Evolutionary conservation across 257 asterid genomes (phyloP), one percentile per base, ranked within the genome.

Genomic region (Petunia axillaris): DNA sequence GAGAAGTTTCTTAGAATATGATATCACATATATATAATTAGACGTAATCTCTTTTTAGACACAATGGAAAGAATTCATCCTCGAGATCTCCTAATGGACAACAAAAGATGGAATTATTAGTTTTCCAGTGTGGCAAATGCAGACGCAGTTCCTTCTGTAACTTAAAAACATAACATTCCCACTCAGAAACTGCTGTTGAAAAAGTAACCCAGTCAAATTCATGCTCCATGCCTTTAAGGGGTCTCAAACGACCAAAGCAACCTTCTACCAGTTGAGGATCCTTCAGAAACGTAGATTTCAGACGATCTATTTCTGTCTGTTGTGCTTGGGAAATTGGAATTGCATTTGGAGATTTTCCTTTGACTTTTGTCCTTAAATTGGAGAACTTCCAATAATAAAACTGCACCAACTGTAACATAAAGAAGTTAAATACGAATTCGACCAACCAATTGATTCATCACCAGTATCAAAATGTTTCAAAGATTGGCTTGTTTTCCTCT

Each of bases 51-150:
- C 25, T 25, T 25, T 25, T 25, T 25, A 25, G 25, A 68, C 37
- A 35, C 25, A 14, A 62, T 35, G 57, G 58, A 43, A 4, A 70
- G 2, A 63, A 63, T 4, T 9, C 60, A 80, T 43, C 77, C 67
- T 70, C 81, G 79, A 75, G 79, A 84, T 79, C 71, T 70, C 48
- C 81, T 14, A 82, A 14, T 4, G 84, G 78, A 78, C 54, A 55
- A 52, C 43, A 67, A 84, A 90, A 91, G 25, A 93, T 80, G 53
- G 95, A 91, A 14, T 81, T 86, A 80, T 93, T 84, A 8, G n/a
- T 78, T 84, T 57, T 89, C 97, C 98, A 94, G 39, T 81, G 74
- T 2, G 94, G 91, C 46, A 93, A 79, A 85, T 92, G 87, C 82
- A 25, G 77, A 67, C 53, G 70, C 65, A 94, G 7, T 71, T 90